phyloP scores from a whole-genome alignment of 495 filamentous ascomycete genomes.

The Talaromyces trachyspermus region DNA sequence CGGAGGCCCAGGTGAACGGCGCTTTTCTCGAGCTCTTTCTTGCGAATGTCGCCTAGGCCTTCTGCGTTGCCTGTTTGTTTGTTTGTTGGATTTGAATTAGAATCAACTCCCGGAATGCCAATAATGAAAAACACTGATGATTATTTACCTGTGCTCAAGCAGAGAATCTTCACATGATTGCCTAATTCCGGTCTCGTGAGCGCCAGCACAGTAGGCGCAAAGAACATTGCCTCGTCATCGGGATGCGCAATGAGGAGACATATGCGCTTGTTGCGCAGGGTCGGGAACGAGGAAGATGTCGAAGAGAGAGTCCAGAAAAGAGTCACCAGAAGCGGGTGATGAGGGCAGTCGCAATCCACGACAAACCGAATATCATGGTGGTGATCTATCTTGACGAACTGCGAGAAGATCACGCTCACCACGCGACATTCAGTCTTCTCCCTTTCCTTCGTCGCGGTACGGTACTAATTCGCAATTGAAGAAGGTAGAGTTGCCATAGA shows the following conservation, averaged over 20 bases:
- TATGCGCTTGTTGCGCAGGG: constrained; percentile 69
- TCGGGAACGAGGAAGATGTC: constrained; percentile 60
- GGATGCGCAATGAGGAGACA: constrained; percentile 92
- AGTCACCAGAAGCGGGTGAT: constrained; percentile 25
- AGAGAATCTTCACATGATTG: constrained; percentile 90
- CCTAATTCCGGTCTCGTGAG: constrained; percentile 66
- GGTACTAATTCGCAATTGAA: no score
- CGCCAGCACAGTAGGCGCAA: constrained; percentile 77
- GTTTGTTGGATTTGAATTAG: background rate
- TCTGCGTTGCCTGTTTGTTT: constrained; percentile 63
- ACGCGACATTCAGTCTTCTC: no score
- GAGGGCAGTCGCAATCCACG: constrained; percentile 25
- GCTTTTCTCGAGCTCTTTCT: constrained; percentile 73
- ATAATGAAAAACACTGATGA: background rate
- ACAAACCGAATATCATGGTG: constrained; percentile 9
- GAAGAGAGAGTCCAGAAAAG: constrained; percentile 43
- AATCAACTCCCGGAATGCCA: background rate
- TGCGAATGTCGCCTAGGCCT: constrained; percentile 73
- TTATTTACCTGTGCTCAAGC: constrained; percentile 68
- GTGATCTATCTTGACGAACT: background rate
- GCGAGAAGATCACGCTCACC: no score
- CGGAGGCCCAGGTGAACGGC: constrained; percentile 68
- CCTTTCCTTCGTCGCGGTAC: no score
- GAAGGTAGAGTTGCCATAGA: no score
- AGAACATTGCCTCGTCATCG: constrained; percentile 99